Evolutionary conservation across 352 stramenopile species (phyloP), one percentile per base, ranked within the genome.

Genomic region (Pythium sukuiense): DNA sequence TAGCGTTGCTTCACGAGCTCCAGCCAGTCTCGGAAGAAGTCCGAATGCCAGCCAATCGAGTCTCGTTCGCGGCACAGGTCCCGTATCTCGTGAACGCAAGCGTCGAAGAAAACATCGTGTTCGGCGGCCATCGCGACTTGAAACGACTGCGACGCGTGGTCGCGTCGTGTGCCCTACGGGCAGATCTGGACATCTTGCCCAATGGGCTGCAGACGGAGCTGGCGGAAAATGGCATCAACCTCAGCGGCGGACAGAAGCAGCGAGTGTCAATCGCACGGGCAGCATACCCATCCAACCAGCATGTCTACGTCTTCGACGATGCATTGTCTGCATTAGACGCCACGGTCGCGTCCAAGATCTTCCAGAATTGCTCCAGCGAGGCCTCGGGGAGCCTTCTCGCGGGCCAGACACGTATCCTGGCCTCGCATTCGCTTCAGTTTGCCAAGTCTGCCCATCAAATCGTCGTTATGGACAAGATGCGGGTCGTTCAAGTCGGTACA

Each of bases 51-150:
- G 65, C 30, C 1, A 61, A 69, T 6, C 55, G 67, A n/a, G 60
- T 98, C 1, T 87, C 93, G 6, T 98, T 97, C 68, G 93, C 85
- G 27, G 76, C 89, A 24, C 94, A 99, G 72, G 88, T 81, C 24
- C 82, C 96, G 32, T 98, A 94, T 72, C 79, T 99, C 52, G 72
- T 98, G 48, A 96, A 98, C 60, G 81, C 77, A 7, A 98, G 79
- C 33, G 72, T 98, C n/a, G 70, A 88, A 54, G 90, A 98, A n/a
- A 99, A 99, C 67, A 97, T 99, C 55, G 49, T 97, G 6, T 98
- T 92, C 67, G 80, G 77, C 32, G 65, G 73, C 18, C 24, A 63
- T 33, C 53, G 79, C 24, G 71, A 92, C 55, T 58, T 61, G 0
- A 56, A 62, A 46, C 71, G 81, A 16, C 62, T 92, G 14, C 69